phyloP scores from a whole-genome alignment of 176 grass and related monocot genomes.

The Oryza rufipogon region DNA sequence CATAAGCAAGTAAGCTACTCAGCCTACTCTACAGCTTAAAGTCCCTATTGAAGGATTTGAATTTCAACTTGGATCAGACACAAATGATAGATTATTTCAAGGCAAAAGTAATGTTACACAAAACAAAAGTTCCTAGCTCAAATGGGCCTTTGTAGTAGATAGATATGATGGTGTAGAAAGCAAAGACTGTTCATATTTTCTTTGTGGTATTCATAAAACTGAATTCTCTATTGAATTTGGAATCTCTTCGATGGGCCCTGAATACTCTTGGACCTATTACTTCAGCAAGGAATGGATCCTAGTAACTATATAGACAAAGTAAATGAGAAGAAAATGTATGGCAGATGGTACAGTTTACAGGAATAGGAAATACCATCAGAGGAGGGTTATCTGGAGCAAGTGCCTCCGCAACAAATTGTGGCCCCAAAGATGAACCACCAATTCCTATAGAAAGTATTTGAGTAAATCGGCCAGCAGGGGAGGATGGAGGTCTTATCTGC shows the following conservation, averaged over 20 bases:
- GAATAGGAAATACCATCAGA: conserved; percentile 62
- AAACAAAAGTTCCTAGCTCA: not conserved
- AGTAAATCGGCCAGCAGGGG: conserved; percentile 84
- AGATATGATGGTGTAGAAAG: not conserved
- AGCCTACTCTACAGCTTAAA: not conserved
- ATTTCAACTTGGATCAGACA: not conserved
- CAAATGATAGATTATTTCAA: not conserved
- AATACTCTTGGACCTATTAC: not conserved
- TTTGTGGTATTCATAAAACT: not conserved
- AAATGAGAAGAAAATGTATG: not conserved
- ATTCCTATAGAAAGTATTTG: conserved; percentile 95
- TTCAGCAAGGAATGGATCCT: not conserved
- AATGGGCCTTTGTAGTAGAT: not conserved
- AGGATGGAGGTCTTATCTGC: conserved; percentile 87
- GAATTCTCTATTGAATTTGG: not conserved
- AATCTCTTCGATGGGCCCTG: not conserved
- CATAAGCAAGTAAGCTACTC: conserved; percentile 21
- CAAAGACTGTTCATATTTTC: not conserved
- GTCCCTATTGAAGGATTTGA: not conserved
- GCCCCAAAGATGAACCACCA: conserved; percentile 90
- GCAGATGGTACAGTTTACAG: not conserved
- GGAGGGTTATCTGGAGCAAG: conserved; percentile 96
- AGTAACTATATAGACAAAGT: not conserved
- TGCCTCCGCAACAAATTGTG: conserved; percentile 96
- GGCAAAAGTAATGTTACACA: not conserved